A percentile compares a stretch with the other conserved stretches of the same genome.
phyloP scores from a whole-genome alignment of 768 basidiomycete genomes.

The Boletus edulis region DNA sequence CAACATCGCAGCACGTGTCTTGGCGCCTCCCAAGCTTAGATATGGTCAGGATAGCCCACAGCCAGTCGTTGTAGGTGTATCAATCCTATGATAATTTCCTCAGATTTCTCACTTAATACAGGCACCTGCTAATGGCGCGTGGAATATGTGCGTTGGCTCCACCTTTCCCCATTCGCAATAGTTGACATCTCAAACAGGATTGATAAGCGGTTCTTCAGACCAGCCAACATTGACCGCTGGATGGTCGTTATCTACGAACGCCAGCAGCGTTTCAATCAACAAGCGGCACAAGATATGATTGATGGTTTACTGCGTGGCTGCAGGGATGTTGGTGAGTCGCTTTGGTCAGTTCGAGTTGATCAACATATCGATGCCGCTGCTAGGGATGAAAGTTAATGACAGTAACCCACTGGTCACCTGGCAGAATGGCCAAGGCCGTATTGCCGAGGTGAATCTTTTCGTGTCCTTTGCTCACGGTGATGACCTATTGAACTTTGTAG shows the following conservation, averaged over 20 bases:
- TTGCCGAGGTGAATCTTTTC: conserved; percentile 39
- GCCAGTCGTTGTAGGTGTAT: conserved; percentile 49
- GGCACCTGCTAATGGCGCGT: conserved; percentile 64
- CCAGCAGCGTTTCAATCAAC: conserved; percentile 49
- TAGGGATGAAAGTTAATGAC: conserved; percentile 59
- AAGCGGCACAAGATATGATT: conserved; percentile 54
- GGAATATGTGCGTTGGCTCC: conserved; percentile 63
- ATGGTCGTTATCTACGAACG: conserved; percentile 67
- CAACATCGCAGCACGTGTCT: conserved; percentile 56
- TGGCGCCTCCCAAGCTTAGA: conserved; percentile 61
- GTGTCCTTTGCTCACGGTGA: neutral
- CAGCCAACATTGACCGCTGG: conserved; percentile 55
- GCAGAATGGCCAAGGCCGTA: conserved; percentile 56
- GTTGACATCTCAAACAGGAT: conserved; percentile 43
- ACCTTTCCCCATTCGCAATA: neutral
- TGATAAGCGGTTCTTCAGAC: conserved; percentile 65
- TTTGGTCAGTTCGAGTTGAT: neutral
- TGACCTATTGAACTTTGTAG: conserved; percentile 19
- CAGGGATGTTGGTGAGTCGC: conserved; percentile 55
- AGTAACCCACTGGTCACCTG: conserved; percentile 46
- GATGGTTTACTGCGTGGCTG: conserved; percentile 48
- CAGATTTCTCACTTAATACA: conserved; percentile 24
- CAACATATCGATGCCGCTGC: neutral
- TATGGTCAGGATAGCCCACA: conserved; percentile 61
- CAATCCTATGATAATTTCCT: neutral